Base-by-base conservation (phyloP, 441 rosid species). In the Sinapis alba region DNA sequence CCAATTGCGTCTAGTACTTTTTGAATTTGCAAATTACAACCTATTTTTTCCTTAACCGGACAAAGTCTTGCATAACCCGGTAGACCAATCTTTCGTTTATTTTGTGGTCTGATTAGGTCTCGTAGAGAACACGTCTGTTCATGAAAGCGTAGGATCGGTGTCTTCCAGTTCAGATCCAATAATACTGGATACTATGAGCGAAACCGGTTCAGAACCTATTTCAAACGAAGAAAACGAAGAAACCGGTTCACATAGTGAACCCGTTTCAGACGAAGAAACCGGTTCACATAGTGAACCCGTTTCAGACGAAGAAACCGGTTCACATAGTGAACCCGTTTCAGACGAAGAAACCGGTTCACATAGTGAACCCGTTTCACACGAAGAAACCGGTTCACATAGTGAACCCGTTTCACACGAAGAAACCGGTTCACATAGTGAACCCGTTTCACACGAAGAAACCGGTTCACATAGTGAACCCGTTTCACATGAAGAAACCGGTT, bases 91-190 rank as follows among this genome's bases (percentile, higher is more conserved):
- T 53, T 21, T 68, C 7, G 50, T 19, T 27, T 68, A 61, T 15
- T 34, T 7, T 57, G 38, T 65, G 45, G 27, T 65, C 9, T 28
- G 34, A 24, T 12, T 67, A 63, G 61, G 10, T 57, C 11, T 45
- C 34, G 72, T 71, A 71, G 77, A 51, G 28, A 38, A 51, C 73
- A 60, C 23, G 20, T 27, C 43, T 71, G 69, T 27, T 51, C 38
- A 1, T 60, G 73, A 66, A 36, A 77, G 61, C 58, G 36, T 45
- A 38, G 11, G 18, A 65, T 71, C 66, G 3, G 1, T 41, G 13
- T 36, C 21, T 65, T 36, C 71, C 51, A 50, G 5, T 58, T 66
- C 73, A 11, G 73, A 60, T 65, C 69, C 60, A 24, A 24, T 63
- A 19, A 6, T 23, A 65, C 10, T 5, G 7, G 77, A 77, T 54